Base-by-base conservation (phyloP, 352 stramenopile species). In the Globisporangium alternatum region DNA sequence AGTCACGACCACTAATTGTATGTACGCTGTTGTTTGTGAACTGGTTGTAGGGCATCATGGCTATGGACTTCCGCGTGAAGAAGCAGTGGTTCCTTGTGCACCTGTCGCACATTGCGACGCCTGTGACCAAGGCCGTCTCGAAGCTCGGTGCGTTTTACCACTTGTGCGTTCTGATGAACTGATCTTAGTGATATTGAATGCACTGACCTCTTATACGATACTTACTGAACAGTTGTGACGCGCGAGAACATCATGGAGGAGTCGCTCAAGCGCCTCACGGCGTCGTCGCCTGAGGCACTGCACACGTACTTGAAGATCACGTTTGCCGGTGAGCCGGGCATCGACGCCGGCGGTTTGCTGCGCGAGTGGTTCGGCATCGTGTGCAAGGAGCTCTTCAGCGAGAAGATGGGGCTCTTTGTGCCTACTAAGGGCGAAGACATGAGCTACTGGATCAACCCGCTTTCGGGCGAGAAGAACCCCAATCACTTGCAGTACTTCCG, bases 11-110 rank as follows among this genome's bases (percentile, higher is more conserved):
- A 52, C 5, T 56, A 2, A 43, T 19, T 15, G 13, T 9, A 17
- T 5, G 31, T 17, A 44, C 33, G 35, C 17, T 9, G 35, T 15
- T 41, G 6, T 43, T 53, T 21, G 3, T 17, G 35, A 44, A 49
- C 13, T 55, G 13, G 1, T 19, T 49, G 17, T 71, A 83, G 69
- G 83, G 83, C 41, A 79, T 91, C 59, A 93, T 91, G 81, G 83
- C 83, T 33, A 73, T 93, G 56, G 72, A 84, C 25, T 93, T 93
- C 53, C 81, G 77, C 12, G 72, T 80, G 55, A 93, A 93, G 70
- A 93, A 93, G 67, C 83, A 90, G 67, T 93, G 83, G 83, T 93
- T 93, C 71, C 75, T 93, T 37, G 72, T 90, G 31, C 78, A 90
- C 28, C 60, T 93, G 43, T 76, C 82, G 7, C 78, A 76, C 9